Evolutionary conservation across 129 eudicot species (phyloP).

Genomic region (Glebionis coronaria): DNA sequence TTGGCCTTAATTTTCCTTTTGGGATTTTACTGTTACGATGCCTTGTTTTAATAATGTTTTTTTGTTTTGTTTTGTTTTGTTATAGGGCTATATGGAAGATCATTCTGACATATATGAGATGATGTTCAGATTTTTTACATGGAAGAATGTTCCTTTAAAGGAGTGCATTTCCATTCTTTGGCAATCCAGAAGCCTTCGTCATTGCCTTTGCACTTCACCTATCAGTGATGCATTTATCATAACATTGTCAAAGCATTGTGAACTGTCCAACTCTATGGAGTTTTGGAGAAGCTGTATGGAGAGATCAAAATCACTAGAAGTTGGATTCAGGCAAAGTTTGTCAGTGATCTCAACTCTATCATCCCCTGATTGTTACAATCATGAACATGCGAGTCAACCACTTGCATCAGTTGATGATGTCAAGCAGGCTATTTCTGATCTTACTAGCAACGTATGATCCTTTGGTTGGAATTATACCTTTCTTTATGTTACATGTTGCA

Average conservation of each 20-base stretch:
- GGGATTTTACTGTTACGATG: neutral
- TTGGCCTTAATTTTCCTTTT: neutral
- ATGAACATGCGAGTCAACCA: slow-evolving; percentile 25
- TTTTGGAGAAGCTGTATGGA: slow-evolving; percentile 69
- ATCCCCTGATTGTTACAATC: slow-evolving; percentile 31
- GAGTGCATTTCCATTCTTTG: slow-evolving; percentile 58
- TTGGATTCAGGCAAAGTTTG: slow-evolving; percentile 61
- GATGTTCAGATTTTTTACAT: slow-evolving; percentile 44
- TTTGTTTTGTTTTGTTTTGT: too few relatives aligned
- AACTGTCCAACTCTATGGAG: slow-evolving; percentile 39
- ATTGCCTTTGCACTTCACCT: slow-evolving; percentile 86
- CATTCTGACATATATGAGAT: slow-evolving; percentile 60
- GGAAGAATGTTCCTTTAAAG: slow-evolving; percentile 47
- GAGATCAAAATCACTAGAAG: slow-evolving; percentile 46
- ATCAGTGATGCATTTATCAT: slow-evolving; percentile 49
- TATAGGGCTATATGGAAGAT: slow-evolving; percentile 64
- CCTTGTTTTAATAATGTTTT: slow-evolving; percentile 18
- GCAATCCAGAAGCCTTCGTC: slow-evolving; percentile 75
- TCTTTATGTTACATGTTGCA: slow-evolving; percentile 13
- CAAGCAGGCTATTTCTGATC: slow-evolving; percentile 58
- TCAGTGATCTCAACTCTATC: slow-evolving; percentile 36
- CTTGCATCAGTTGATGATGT: slow-evolving; percentile 42
- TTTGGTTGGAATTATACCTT: slow-evolving; percentile 1
- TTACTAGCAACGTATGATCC: slow-evolving; percentile 61
- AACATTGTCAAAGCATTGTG: slow-evolving; percentile 50